These are phyloP conservation scores for Xylaria castorea DNA, from an alignment of 495 filamentous ascomycete genomes.

Conservation along the genomic window DNA sequence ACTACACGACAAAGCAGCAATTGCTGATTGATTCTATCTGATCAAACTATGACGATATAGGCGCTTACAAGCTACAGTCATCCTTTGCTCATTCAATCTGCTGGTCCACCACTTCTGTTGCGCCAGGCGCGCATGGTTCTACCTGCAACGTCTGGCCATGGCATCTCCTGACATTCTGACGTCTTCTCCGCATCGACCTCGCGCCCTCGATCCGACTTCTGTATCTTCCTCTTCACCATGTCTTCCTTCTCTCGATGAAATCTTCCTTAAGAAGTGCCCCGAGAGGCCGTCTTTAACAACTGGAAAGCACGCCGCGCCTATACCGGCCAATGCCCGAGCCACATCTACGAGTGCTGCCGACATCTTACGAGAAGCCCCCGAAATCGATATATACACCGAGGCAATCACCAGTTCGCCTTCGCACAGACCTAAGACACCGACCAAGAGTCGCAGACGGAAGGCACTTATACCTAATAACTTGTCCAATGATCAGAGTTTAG, in stretches of 20 bases:
- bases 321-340: constrained; percentile 41
- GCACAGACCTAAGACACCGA: constrained; percentile 31
- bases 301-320: constrained; percentile 43
- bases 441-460: constrained; percentile 31
- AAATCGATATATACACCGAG: constrained; percentile 42
- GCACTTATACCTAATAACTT: constrained; percentile 3
- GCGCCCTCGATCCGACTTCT: constrained; percentile 34
- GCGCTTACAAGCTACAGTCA: not conserved
- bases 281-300: constrained; percentile 40
- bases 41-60: not conserved
- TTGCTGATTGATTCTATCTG: not conserved
- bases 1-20: not conserved
- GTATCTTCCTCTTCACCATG: constrained; percentile 56
- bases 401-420: constrained; percentile 32
- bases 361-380: constrained; percentile 40
- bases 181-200: constrained; percentile 45
- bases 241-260: constrained; percentile 51
- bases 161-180: constrained; percentile 44
- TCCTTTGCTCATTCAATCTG: constrained; percentile 34
- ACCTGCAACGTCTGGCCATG: constrained; percentile 41
- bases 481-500: not conserved
- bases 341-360: constrained; percentile 52
- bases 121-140: constrained; percentile 48
- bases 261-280: constrained; percentile 42
- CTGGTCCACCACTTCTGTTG: constrained; percentile 37